Evolutionary conservation across 2,329 filamentous ascomycete genomes (phyloP).

Genomic region (Monosporascus sp.): DNA sequence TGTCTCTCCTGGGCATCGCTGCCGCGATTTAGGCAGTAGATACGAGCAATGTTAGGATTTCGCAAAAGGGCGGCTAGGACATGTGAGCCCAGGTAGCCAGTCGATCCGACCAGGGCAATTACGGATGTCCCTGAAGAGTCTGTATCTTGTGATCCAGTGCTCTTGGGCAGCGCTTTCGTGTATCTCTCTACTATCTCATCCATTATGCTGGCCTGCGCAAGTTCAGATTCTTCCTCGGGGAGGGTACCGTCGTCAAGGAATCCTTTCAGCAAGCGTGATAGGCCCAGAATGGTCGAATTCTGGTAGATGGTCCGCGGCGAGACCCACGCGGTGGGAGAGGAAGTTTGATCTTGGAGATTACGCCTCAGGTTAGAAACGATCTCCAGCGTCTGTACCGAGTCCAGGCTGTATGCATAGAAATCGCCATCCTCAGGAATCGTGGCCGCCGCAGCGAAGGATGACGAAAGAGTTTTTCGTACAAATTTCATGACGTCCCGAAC

Average conservation of each 20-base stretch:
- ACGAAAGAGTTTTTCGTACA: background rate
- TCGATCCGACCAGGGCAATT: constrained; percentile 12
- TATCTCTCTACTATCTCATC: constrained; percentile 5
- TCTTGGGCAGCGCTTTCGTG: constrained; percentile 1
- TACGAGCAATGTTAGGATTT: constrained; percentile 1
- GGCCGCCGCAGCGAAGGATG: background rate
- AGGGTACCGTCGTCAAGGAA: constrained; percentile 9
- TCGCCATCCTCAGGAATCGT: constrained; percentile 8
- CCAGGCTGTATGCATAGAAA: constrained; percentile 11
- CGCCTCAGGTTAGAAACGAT: constrained; percentile 7
- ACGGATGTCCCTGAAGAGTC: background rate
- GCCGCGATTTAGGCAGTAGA: constrained; percentile 7
- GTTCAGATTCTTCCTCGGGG: constrained; percentile 2
- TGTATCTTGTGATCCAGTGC: background rate
- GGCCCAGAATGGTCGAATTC: constrained; percentile 5
- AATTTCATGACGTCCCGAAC: background rate
- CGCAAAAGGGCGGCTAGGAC: constrained; percentile 2
- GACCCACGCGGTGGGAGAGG: constrained; percentile 6
- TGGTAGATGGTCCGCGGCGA: constrained; percentile 10
- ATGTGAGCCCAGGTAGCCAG: constrained; percentile 11
- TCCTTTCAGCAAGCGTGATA: constrained; percentile 3
- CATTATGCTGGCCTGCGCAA: background rate
- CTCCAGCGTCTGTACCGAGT: constrained; percentile 11
- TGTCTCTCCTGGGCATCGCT: constrained; percentile 1
- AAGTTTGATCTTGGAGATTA: constrained; percentile 4